Base-by-base conservation (phyloP, 768 basidiomycete species). In the Leccinum obscurum region DNA sequence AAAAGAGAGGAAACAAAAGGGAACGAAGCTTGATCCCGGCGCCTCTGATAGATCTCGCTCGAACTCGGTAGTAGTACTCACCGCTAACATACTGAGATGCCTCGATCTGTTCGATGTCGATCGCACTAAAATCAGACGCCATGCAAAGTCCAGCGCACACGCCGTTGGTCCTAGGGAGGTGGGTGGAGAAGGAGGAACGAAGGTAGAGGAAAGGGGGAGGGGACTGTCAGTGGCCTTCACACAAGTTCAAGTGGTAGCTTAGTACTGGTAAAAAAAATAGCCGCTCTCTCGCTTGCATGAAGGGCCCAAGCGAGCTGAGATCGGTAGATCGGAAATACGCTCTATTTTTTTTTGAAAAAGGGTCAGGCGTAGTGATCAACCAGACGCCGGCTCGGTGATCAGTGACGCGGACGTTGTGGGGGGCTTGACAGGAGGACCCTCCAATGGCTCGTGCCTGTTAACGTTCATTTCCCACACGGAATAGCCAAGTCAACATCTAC, bases 51-150 rank as follows among this genome's bases (percentile, higher is more conserved):
- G 41, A 41, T n/a, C 41, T 41, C 6, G 17, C 41, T 44, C n/a
- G n/a, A 10, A 20, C n/a, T 44, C n/a, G 44, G 44, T 20, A 6
- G 44, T 26, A 22, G 34, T 15, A 52, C 71, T 58, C 58, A 74
- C 71, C 71, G 39, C 66, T 66, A 54, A 72, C 37, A 49, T 72
- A 72, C 48, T 65, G 62, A 9, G 70, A 65, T 3, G 62, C 70
- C 28, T 52, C 8, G 17, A 68, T n/a, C 9, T 14, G 58, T 30
- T 61, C 52, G 26, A 68, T 1, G 11, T 64, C 52, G 24, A 20
- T 17, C 11, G 37, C 8, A 15, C 14, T 53, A 32, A 60, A 3
- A 7, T 34, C 4, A 8, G 46, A 46, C 15, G 54, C 61, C 66
- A 64, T 71, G 26, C 52, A 20, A 32, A 39, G 54, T 44, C 52